Evolutionary conservation across 2,329 filamentous ascomycete genomes (phyloP), one percentile per base, ranked within the genome.

Genomic region (Arthrobotrys pseudoclavata): DNA sequence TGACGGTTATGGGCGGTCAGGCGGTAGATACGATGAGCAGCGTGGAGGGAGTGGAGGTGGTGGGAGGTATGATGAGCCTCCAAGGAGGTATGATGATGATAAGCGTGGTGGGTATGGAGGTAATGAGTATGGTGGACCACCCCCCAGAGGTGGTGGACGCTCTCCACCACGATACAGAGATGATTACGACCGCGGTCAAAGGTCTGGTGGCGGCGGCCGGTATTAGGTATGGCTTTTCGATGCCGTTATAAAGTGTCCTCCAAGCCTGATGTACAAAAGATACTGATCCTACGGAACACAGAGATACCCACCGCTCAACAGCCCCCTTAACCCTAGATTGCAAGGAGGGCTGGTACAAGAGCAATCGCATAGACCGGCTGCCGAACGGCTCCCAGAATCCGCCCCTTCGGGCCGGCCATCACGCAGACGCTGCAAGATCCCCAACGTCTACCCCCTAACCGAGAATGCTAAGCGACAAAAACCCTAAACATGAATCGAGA

Each of bases 1-100:
- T 75, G 80, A 80, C 62, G 74, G 80, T 76, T 79, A 79, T 53
- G 76, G 74, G 47, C 62, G 79, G 31, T 76, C 76, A 60, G 79
- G 80, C 66, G 77, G 78, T 76, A 79, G 80, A 79, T 80, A 81
- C 78, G 79, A 80, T 79, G 80, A 80, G 42, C 50, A 53, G 48
- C 72, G 63, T 48, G 61, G 74, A 48, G 76, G 76, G 40, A 66
- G 76, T 42, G 50, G 64, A 37, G 47, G 76, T 22, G 72, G 78
- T 34, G 69, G 69, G 37, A 50, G 79, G 24, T 79, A 79, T 22
- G 69, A 79, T 53, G 79, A 79, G 52, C 62, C 74, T 29, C 70
- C 50, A 55, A 72, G 75, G 37, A 71, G 71, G 31, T 77, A 77
- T 71, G 68, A 77, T 57, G 74, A 77, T 53, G 74, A 77, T 20